Evolutionary conservation across 164 flowering plant species (phyloP).

Genomic region (Berberis thunbergii): DNA sequence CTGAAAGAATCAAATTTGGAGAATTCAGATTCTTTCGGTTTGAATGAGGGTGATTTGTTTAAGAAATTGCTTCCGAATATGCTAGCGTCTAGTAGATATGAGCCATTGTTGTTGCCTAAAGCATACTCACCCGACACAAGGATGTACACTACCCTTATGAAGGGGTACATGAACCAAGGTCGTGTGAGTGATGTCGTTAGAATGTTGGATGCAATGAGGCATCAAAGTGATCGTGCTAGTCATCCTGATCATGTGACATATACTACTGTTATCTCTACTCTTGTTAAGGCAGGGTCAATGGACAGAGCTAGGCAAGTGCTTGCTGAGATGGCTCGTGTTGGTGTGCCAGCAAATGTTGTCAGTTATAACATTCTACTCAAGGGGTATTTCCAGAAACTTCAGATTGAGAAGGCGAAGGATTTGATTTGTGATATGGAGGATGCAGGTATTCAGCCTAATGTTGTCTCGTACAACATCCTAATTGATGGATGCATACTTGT

Average conservation of each 20-base stretch:
- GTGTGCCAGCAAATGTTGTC: slow-evolving; percentile 73
- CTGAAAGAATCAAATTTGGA: slow-evolving; percentile 35
- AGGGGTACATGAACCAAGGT: slow-evolving; percentile 84
- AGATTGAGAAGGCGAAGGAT: slow-evolving; percentile 69
- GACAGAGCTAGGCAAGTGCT: slow-evolving; percentile 77
- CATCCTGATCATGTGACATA: slow-evolving; percentile 90
- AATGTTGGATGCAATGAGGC: slow-evolving; percentile 88
- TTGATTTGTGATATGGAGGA: slow-evolving; percentile 59
- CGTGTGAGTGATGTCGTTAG: slow-evolving; percentile 59
- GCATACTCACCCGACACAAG: slow-evolving; percentile 54
- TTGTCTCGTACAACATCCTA: slow-evolving; percentile 80
- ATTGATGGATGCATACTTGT: slow-evolving; percentile 81
- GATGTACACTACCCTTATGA: slow-evolving; percentile 90
- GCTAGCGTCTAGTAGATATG: slow-evolving; percentile 13
- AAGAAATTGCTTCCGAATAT: slow-evolving; percentile 57
- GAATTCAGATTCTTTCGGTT: slow-evolving; percentile 6
- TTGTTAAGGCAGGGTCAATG: slow-evolving; percentile 74
- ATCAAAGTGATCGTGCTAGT: slow-evolving; percentile 48
- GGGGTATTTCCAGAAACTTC: slow-evolving; percentile 84
- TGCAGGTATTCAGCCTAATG: slow-evolving; percentile 67
- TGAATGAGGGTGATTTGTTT: slow-evolving; percentile 28
- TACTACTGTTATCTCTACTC: slow-evolving; percentile 82
- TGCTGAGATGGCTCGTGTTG: slow-evolving; percentile 63
- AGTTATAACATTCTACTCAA: slow-evolving; percentile 88
- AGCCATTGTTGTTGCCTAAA: slow-evolving; percentile 58